These are phyloP conservation scores for Apiospora koreana DNA, from an alignment of 2,329 filamentous ascomycete genomes.

Conservation along the genomic window DNA sequence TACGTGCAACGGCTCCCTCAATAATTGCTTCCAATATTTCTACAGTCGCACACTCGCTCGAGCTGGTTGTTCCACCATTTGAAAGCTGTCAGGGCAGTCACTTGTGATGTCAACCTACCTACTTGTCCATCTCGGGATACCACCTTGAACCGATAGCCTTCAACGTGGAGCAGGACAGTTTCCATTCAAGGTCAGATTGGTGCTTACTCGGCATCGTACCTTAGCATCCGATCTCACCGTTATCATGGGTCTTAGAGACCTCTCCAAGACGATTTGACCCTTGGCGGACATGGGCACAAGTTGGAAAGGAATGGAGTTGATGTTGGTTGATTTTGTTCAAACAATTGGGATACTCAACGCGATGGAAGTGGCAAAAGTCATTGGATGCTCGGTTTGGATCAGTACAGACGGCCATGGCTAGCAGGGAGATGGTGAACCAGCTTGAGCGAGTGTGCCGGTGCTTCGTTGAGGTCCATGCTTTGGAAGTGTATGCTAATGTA, in stretches of 20 bases:
- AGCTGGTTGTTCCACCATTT: slow-evolving; percentile 16
- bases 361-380: background rate
- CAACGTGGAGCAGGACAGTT: background rate
- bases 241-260: background rate
- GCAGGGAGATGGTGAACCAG: background rate
- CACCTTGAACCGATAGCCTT: background rate
- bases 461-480: background rate
- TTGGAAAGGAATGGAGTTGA: background rate
- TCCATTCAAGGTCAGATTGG: background rate
- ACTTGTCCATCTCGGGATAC: background rate
- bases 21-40: slow-evolving; percentile 51
- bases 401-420: background rate
- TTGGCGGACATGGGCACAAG: background rate
- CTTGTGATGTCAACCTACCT: background rate
- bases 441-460: slow-evolving; percentile 5
- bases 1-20: slow-evolving; percentile 96
- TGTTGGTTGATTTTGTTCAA: background rate
- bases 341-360: background rate
- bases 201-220: background rate
- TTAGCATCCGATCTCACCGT: background rate
- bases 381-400: background rate
- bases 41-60: slow-evolving; percentile 30
- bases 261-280: background rate
- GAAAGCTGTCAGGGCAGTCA: background rate
- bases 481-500: slow-evolving; percentile 5